Percentiles rank a stretch among this genome's conserved stretches.
Conservation (phyloP, 352 stramenopile species). For the Phytophthora cryptogea region DNA sequence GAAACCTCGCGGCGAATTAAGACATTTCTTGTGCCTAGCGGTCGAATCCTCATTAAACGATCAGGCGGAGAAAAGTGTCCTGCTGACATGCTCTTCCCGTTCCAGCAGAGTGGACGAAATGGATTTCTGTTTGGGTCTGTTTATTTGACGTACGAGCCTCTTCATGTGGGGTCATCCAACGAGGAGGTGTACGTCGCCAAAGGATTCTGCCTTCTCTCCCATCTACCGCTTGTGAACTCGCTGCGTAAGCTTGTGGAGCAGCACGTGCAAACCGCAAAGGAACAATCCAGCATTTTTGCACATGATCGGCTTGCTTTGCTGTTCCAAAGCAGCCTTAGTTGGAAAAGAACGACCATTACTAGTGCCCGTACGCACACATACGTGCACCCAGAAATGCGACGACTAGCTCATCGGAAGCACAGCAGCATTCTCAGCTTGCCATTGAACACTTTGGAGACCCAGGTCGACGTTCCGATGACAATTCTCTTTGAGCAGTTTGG, state of each 20-base stretch:
- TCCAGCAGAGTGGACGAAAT: constrained; percentile 76
- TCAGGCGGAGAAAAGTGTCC: constrained; percentile 40
- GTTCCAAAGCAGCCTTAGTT: constrained; percentile 45
- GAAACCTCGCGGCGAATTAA: constrained; percentile 65
- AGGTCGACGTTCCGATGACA: constrained; percentile 69
- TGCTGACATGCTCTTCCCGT: constrained; percentile 66
- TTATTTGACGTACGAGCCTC: constrained; percentile 73
- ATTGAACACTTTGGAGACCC: constrained; percentile 46
- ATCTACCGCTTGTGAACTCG: constrained; percentile 62
- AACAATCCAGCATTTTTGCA: constrained; percentile 49
- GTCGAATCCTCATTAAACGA: constrained; percentile 52
- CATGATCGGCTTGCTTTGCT: constrained; percentile 50
- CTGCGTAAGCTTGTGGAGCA: constrained; percentile 61
- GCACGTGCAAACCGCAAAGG: constrained; percentile 43
- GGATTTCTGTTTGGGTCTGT: constrained; percentile 79
- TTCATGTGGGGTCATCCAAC: constrained; percentile 48
- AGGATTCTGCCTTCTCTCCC: constrained; percentile 72
- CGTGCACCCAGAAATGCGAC: constrained; percentile 39
- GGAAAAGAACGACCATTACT: constrained; percentile 40
- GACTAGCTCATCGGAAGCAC: constrained; percentile 40
- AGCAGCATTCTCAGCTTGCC: constrained; percentile 49
- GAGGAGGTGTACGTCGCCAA: constrained; percentile 64
- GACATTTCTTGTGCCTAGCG: constrained; percentile 75
- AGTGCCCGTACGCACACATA: constrained; percentile 37
- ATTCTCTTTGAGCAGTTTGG: constrained; percentile 77